Conservation (phyloP, 2,329 filamentous ascomycete genomes). For the Tolypocladium ophioglossoides region DNA sequence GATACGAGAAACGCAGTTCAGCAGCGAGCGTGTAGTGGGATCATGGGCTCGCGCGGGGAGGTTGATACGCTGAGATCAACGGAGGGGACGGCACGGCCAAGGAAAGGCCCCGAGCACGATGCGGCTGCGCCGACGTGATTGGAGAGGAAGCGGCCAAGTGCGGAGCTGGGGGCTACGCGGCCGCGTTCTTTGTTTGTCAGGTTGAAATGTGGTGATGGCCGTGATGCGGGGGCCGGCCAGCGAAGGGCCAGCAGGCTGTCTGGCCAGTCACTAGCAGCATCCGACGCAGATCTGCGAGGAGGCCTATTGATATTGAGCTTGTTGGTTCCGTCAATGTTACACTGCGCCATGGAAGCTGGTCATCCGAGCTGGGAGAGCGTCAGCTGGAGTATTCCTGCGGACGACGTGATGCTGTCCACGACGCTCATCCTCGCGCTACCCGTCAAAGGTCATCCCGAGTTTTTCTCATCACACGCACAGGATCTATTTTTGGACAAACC, state of each 20-base stretch:
- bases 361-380: neutral
- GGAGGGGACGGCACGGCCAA: neutral
- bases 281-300: neutral
- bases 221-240: neutral
- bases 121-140: neutral
- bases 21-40: neutral
- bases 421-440: neutral
- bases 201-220: neutral
- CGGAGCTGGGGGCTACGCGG: neutral
- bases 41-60: neutral
- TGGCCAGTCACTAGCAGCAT: neutral
- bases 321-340: neutral
- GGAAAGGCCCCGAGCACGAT: neutral
- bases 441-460: neutral
- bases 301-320: neutral
- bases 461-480: neutral
- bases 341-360: neutral
- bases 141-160: neutral
- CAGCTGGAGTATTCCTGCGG: neutral
- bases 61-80: neutral
- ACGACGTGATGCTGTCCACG: neutral
- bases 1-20: neutral
- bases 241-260: neutral
- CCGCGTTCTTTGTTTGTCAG: neutral
- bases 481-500: neutral